These are phyloP conservation scores for Serpula lacrymans DNA, from an alignment of 768 basidiomycete species.

Conservation along the genomic window DNA sequence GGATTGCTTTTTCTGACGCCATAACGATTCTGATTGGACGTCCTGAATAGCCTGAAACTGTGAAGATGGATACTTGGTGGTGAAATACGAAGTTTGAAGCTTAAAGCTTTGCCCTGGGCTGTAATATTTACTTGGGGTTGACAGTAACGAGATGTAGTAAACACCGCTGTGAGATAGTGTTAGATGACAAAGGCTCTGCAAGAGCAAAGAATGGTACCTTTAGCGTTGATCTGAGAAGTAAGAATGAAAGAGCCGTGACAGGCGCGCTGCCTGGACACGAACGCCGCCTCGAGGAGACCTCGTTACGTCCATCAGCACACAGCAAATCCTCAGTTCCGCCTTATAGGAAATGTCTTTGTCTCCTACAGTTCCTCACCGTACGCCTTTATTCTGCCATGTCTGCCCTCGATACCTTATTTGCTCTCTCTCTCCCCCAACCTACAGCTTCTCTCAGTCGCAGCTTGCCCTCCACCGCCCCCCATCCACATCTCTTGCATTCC, in stretches of 20 bases:
- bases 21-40: too few relatives aligned
- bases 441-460: conserved; percentile 61
- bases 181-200: too few relatives aligned
- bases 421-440: background rate
- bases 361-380: conserved; percentile 21
- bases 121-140: too few relatives aligned
- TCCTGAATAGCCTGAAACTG: conserved; percentile 1
- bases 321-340: too few relatives aligned
- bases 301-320: too few relatives aligned
- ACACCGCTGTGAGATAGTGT: too few relatives aligned
- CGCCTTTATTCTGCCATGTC: conserved; percentile 8
- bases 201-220: too few relatives aligned
- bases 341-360: background rate
- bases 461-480: conserved; percentile 37
- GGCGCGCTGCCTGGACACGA: too few relatives aligned
- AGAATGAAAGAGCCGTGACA: too few relatives aligned
- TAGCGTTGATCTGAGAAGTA: too few relatives aligned
- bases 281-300: too few relatives aligned
- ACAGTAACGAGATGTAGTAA: too few relatives aligned
- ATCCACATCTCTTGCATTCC: conserved; percentile 60
- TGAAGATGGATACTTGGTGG: background rate
- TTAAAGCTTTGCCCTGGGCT: background rate
- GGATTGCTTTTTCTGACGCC: conserved; percentile 31
- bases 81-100: background rate
- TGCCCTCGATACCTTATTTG: background rate